Conservation (phyloP, 2,329 filamentous ascomycete species). For the Sclerotinia minor region DNA sequence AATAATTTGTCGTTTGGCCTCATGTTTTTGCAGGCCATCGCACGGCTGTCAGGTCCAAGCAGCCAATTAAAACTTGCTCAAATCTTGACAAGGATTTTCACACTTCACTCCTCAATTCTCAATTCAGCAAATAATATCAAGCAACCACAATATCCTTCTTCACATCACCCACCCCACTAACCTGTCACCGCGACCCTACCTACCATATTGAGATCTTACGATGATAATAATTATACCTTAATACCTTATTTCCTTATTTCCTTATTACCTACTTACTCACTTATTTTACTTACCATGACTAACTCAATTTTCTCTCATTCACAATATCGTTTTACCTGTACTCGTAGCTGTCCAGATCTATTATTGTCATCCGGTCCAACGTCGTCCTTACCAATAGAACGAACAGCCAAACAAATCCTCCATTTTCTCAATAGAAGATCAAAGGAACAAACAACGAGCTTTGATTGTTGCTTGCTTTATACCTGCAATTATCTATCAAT, state of each 20-base stretch:
- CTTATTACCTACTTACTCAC: too few species aligned
- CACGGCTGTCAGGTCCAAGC: background rate
- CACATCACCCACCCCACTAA: background rate
- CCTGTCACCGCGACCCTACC: background rate
- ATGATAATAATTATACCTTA: background rate
- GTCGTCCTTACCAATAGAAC: constrained; percentile 7
- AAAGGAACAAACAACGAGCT: constrained; percentile 15
- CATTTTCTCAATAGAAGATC: background rate
- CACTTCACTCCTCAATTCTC: background rate
- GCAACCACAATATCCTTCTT: background rate
- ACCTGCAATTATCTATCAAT: too few species aligned
- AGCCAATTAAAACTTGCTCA: constrained; percentile 15
- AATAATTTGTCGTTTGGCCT: too few species aligned
- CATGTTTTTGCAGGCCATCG: background rate
- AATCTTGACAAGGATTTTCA: background rate
- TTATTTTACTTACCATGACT: background rate
- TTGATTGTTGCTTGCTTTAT: constrained; percentile 1
- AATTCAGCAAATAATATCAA: background rate
- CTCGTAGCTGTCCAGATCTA: background rate
- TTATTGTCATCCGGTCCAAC: background rate
- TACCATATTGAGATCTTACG: background rate
- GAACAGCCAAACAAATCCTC: background rate
- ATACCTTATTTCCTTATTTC: too few species aligned
- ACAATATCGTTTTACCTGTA: background rate
- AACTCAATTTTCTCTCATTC: background rate